phyloP scores from a whole-genome alignment of 192 early-diverging fungal genomes.

The Umbelopsis sp. region DNA sequence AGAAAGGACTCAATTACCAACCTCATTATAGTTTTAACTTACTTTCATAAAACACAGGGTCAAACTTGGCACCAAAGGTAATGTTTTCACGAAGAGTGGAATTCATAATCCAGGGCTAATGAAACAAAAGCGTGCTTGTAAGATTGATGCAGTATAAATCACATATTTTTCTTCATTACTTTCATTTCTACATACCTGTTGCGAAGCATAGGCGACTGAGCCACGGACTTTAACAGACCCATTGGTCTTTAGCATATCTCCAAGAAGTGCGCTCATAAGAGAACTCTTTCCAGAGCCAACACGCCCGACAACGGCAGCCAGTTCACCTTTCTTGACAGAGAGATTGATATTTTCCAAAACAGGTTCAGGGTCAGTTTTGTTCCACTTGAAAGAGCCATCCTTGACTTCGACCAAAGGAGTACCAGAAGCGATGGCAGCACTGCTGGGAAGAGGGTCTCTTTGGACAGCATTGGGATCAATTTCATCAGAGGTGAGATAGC shows the following conservation, averaged over 20 bases:
- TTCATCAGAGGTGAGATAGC: slow-evolving; percentile 82
- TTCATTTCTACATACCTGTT: slow-evolving; percentile 35
- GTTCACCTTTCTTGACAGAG: slow-evolving; percentile 37
- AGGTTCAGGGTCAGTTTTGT: slow-evolving; percentile 37
- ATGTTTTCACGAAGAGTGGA: slow-evolving; percentile 93
- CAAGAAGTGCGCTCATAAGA: slow-evolving; percentile 78
- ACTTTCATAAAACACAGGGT: slow-evolving; percentile 73
- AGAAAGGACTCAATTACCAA: too few species aligned
- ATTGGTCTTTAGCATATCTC: slow-evolving; percentile 77
- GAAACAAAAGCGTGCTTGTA: too few species aligned
- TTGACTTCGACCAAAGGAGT: slow-evolving; percentile 48
- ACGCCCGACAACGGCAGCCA: slow-evolving; percentile 45
- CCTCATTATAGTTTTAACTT: too few species aligned
- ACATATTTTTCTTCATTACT: too few species aligned
- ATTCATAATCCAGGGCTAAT: slow-evolving; percentile 91
- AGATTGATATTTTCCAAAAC: slow-evolving; percentile 44
- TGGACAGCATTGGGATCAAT: slow-evolving; percentile 68
- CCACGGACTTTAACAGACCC: slow-evolving; percentile 70
- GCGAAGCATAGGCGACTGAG: slow-evolving; percentile 74
- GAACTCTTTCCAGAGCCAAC: slow-evolving; percentile 67
- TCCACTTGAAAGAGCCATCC: slow-evolving; percentile 60
- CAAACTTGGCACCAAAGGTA: slow-evolving; percentile 80
- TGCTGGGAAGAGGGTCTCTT: slow-evolving; percentile 36
- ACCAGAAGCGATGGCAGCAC: slow-evolving; percentile 17
- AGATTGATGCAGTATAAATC: too few species aligned